A percentile compares a stretch with the other conserved stretches of the same genome.
These are phyloP conservation scores for Citrus unshiu DNA, from an alignment of 345 rosid species.

Conservation along the genomic window DNA sequence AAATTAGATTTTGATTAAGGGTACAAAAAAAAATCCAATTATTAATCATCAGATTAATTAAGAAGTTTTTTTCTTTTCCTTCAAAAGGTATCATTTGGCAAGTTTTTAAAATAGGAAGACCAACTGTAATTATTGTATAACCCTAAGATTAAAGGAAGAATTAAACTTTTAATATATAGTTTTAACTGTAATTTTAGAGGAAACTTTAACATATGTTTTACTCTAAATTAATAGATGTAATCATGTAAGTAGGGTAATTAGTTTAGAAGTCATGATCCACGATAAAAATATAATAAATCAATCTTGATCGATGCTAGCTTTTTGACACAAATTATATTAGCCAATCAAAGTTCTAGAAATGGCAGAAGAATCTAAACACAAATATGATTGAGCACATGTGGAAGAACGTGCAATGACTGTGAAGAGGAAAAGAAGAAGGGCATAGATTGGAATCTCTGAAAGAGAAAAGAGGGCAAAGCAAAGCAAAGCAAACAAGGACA, in stretches of 20 bases:
- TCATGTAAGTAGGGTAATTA: neutral
- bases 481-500: constrained; percentile 22
- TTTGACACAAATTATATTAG: neutral
- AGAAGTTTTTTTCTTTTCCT: too few species aligned
- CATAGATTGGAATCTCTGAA: constrained; percentile 31
- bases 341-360: constrained; percentile 21
- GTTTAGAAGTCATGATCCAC: neutral
- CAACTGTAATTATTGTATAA: too few species aligned
- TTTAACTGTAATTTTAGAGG: neutral
- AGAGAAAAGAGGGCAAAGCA: neutral
- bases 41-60: too few species aligned
- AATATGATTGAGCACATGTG: constrained; percentile 40
- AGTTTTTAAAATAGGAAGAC: too few species aligned
- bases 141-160: too few species aligned
- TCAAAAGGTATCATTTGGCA: too few species aligned
- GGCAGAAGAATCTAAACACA: constrained; percentile 25
- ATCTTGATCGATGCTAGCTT: neutral
- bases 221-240: neutral
- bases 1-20: too few species aligned
- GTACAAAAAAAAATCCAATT: too few species aligned
- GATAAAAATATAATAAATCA: neutral
- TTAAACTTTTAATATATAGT: neutral
- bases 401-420: constrained; percentile 35
- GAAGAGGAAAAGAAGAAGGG: neutral
- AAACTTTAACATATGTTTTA: neutral